Base-by-base conservation (phyloP, 495 filamentous ascomycete species). In the Xylaria longipes region DNA sequence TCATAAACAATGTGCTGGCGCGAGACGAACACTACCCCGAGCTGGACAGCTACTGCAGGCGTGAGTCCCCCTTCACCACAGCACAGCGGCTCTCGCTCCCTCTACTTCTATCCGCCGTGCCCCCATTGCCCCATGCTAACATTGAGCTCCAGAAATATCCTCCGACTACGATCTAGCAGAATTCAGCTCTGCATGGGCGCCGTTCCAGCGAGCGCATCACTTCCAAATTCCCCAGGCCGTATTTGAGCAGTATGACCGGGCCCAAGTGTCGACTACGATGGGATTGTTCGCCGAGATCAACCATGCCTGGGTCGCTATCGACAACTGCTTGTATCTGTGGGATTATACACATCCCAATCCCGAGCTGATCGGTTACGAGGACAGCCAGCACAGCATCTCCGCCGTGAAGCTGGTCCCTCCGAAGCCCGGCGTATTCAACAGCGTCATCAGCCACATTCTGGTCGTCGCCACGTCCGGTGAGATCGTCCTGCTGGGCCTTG, bases 301-400 rank as follows among this genome's bases (percentile, higher is more conserved):
- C 70, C 95, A 98, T 82, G 95, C 95, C 56, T 99, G 95, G 94
- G 91, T 97, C 27, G 87, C 93, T 0, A 97, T 99, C 76, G 96
- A 99, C 82, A 97, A 96, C 81, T 91, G 92, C 66, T 86, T 99
- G 33, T 99, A 98, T 78, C 85, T 99, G 15, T 99, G 96, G 96
- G 96, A 99, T 80, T 99, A 97, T 77, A 95, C 94, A 12, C 87
- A 92, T 71, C 91, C 92, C 35, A 91, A 94, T 75, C 92, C 95
- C 29, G 92, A 96, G 75, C 81, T 97, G n/a, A 91, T 96, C 67
- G 96, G 95, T 37, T 98, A 91, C 77, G 96, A 98, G 80, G 94
- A 96, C 65, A 92, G 94, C 79, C 84, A 89, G 6, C 91, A 97
- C 78, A 92, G 86, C 68, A 97, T 99, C 73, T 93, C 91, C 33